A percentile compares a stretch with the other conserved stretches of the same genome.
Conservation (phyloP, 305 asterid genomes). For the Rubia tinctorum region DNA sequence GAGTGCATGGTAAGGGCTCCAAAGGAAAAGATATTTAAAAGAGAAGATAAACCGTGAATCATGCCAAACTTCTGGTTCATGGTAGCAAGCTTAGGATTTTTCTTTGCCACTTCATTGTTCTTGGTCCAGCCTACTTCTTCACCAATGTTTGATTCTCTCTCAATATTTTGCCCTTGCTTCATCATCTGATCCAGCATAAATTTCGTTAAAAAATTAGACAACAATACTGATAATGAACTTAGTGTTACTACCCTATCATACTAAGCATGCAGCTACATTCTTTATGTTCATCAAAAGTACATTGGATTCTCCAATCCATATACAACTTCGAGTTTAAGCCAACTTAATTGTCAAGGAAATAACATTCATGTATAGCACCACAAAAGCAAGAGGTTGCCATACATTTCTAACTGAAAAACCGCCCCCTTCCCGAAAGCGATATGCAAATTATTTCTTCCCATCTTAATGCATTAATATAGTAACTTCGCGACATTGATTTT, state of each 20-base stretch:
- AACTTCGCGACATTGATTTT: neutral
- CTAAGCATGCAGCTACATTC: neutral
- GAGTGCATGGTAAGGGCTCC: conserved; percentile 94
- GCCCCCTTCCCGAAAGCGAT: too few relatives aligned
- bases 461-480: neutral
- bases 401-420: neutral
- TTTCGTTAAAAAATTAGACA: neutral
- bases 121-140: conserved; percentile 97
- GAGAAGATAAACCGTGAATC: conserved; percentile 97
- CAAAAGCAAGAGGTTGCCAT: neutral
- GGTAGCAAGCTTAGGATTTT: conserved; percentile 75
- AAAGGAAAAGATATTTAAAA: conserved; percentile 77
- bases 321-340: neutral
- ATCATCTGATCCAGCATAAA: conserved; percentile 62
- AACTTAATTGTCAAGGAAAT: neutral
- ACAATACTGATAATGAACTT: neutral
- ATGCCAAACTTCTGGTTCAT: conserved; percentile 98
- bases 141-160: conserved; percentile 79
- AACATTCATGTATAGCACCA: neutral
- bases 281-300: neutral
- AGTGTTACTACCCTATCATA: neutral
- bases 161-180: conserved; percentile 93
- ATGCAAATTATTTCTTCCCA: neutral
- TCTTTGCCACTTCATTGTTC: conserved; percentile 84
- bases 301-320: neutral